These are phyloP conservation scores for Geranium incanum DNA, from an alignment of 441 rosid genomes.

Conservation along the genomic window DNA sequence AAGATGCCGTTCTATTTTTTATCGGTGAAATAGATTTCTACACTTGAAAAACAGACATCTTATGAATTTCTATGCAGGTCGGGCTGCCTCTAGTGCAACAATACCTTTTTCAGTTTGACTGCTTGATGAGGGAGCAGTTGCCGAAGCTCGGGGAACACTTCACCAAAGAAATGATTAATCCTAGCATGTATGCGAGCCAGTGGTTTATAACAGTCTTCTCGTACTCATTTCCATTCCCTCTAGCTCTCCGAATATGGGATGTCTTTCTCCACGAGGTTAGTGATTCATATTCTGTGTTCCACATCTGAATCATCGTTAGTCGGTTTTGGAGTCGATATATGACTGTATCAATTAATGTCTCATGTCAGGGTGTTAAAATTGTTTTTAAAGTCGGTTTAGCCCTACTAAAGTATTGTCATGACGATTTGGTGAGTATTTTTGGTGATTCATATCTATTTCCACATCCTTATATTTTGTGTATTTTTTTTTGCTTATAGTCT, in stretches of 20 bases:
- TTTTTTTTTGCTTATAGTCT: conserved; percentile 6
- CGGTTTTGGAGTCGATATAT: conserved; percentile 6
- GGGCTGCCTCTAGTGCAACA: conserved; percentile 96
- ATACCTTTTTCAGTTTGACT: conserved; percentile 70
- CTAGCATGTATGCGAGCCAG: conserved; percentile 97
- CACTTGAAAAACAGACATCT: too few relatives aligned
- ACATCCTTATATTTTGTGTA: background rate
- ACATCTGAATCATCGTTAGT: conserved; percentile 1
- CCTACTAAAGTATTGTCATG: conserved; percentile 71
- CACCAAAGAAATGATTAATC: conserved; percentile 77
- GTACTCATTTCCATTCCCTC: conserved; percentile 75
- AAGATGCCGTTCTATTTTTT: too few relatives aligned
- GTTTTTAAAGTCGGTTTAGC: conserved; percentile 92
- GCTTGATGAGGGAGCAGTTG: conserved; percentile 63
- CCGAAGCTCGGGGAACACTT: conserved; percentile 92
- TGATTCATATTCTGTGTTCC: background rate
- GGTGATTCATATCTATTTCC: conserved; percentile 13
- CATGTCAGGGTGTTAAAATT: conserved; percentile 70
- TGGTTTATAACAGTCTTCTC: conserved; percentile 97
- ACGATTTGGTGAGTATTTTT: conserved; percentile 55
- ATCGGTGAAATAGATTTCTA: too few relatives aligned
- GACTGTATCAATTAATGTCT: conserved; percentile 9
- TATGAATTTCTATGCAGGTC: conserved; percentile 33
- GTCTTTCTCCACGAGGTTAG: conserved; percentile 85
- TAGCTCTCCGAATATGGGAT: conserved; percentile 93